Evolutionary conservation across 805 yeast species (phyloP).

Genomic region (Metschnikowia lachancei): DNA sequence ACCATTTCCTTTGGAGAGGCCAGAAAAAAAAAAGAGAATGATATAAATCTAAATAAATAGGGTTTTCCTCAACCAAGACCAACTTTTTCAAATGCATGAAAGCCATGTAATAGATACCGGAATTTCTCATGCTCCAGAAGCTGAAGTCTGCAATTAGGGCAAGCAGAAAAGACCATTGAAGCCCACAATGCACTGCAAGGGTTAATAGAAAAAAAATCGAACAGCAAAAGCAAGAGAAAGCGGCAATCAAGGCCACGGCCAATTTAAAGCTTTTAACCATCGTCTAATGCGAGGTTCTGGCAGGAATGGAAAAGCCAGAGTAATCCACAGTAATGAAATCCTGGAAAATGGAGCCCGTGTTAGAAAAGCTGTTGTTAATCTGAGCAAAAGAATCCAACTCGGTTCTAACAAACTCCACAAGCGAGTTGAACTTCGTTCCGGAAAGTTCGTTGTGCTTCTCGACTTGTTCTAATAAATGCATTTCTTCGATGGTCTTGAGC

Average conservation of each 20-base stretch:
- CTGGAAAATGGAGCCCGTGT: constrained; percentile 23
- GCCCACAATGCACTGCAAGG: too few species aligned
- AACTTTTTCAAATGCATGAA: background rate
- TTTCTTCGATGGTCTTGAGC: constrained; percentile 32
- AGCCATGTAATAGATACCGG: background rate
- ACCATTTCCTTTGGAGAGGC: background rate
- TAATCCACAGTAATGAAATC: constrained; percentile 45
- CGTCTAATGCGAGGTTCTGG: constrained; percentile 28
- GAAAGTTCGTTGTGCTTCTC: constrained; percentile 45
- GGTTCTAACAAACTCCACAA: constrained; percentile 42
- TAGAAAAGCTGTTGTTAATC: constrained; percentile 19
- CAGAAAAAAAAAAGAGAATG: background rate
- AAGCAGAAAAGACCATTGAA: too few species aligned
- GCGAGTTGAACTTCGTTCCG: constrained; percentile 40
- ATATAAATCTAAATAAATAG: background rate
- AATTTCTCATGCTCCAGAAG: background rate
- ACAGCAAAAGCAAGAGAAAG: too few species aligned
- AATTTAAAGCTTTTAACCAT: background rate
- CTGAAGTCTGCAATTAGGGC: too few species aligned
- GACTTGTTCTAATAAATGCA: constrained; percentile 42
- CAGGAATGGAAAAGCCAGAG: constrained; percentile 40
- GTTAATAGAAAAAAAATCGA: too few species aligned
- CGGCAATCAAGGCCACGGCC: background rate
- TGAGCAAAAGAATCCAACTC: constrained; percentile 36
- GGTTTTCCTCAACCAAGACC: background rate